Evolutionary conservation across 352 stramenopile species (phyloP), one percentile per base, ranked within the genome.

Genomic region (Globisporangium nodosum): DNA sequence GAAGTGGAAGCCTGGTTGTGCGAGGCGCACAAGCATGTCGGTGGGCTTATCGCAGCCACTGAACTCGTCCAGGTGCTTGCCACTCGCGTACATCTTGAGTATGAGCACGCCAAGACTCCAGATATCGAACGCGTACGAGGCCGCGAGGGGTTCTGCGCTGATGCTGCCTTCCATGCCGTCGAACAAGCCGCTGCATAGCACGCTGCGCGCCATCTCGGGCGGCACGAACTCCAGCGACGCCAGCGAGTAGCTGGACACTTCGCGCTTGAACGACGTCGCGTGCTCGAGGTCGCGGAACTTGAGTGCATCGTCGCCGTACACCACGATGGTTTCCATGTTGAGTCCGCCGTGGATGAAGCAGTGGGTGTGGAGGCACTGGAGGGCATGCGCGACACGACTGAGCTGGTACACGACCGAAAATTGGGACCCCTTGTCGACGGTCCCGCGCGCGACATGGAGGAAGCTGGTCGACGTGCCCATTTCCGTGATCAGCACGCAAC

Each of bases 61-160:
- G 40, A 88, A 81, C 57, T 87, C 77, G 56, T 80, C 70, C 18
- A 90, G 53, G 37, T 65, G 60, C 33, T 70, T 81, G 30, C 56
- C 62, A 35, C 61, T 66, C 6, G 72, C 71, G 56, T 87, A 82
- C 33, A 81, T 64, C 51, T 86, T 84, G 20, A 88, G 60, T 3
- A 86, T 73, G 13, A 84, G 65, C 16, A 87, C 68, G 0, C 80
- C 78, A 20, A 88, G 60, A 51, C 74, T 76, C 80, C 80, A 90
- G 15, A 83, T 62, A 60, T 90, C 80, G 35, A 81, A 69, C 9
- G 76, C 62, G 43, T 69, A 58, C n/a, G 56, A 69, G 31, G 56
- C 60, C 39, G 57, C 49, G 13, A 58, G 42, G 57, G n/a, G 53
- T 45, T 15, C 53, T n/a, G 8, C 24, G 31, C 21, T 64, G 55